phyloP scores from a whole-genome alignment of 179 eudicot species.

The Dionaea muscipula region DNA sequence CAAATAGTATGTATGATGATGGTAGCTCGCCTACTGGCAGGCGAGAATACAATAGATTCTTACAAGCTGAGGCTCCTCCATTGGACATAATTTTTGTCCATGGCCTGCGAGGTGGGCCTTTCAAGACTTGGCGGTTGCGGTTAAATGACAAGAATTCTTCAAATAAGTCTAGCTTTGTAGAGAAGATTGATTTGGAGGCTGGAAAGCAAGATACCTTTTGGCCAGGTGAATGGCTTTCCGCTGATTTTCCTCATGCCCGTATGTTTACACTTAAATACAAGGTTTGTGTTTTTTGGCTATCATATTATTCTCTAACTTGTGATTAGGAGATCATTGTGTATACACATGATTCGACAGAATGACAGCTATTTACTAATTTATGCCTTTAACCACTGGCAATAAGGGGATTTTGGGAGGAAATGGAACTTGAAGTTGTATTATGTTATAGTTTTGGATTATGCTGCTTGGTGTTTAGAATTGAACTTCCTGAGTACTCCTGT shows the following conservation, averaged over 20 bases:
- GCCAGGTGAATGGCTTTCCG: conserved; percentile 98
- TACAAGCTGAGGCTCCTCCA: conserved; percentile 26
- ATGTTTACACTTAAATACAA: conserved; percentile 89
- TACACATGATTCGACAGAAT: too few relatives aligned
- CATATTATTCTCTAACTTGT: conserved; percentile 1
- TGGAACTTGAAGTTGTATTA: neutral
- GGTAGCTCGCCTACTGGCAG: conserved; percentile 14
- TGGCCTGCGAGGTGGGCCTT: conserved; percentile 96
- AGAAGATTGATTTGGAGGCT: conserved; percentile 95
- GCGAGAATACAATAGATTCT: conserved; percentile 16
- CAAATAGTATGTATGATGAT: conserved; percentile 8
- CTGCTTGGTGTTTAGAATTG: conserved; percentile 3
- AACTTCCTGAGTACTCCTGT: conserved; percentile 13
- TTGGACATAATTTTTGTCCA: conserved; percentile 84
- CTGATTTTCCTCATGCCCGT: conserved; percentile 88
- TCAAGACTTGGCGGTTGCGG: conserved; percentile 98
- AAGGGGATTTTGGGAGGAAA: neutral
- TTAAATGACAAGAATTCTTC: conserved; percentile 87
- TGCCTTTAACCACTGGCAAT: too few relatives aligned
- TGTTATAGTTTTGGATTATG: neutral
- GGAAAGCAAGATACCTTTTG: conserved; percentile 94
- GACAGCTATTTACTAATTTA: too few relatives aligned
- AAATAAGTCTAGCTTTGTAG: conserved; percentile 93
- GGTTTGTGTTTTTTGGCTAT: conserved; percentile 38
- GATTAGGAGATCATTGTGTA: neutral